Evolutionary conservation across 495 filamentous ascomycete genomes (phyloP), one percentile per base, ranked within the genome.

Genomic region (Aspergillus bertholletiae): DNA sequence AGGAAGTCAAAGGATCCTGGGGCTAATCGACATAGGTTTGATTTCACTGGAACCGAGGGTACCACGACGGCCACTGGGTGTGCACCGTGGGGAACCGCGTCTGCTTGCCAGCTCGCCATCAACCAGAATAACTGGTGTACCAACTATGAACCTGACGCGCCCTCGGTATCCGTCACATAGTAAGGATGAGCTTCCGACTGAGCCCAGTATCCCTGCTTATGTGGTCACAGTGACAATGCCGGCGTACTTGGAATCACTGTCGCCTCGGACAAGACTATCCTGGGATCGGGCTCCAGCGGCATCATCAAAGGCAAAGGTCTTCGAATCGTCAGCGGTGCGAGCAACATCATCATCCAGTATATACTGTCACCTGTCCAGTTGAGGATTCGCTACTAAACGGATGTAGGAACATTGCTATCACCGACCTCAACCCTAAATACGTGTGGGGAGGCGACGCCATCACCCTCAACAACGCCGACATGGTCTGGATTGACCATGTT

Each of bases 361-460:
- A 63, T 28, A 5, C 40, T 54, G 24, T 44, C 49, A 7, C 11
- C 11, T 9, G 28, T 8, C 18, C 27, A 2, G 23, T 21, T 3
- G 7, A 61, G 73, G 32, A 61, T 18, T 35, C 3, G 8, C 7
- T 40, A n/a, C 7, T 37, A 37, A 37, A 3, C 11, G 34, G 12
- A 17, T 3, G 12, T 43, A 43, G 39, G 7, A 78, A 78, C 59
- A 69, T 78, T 43, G 66, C 67, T 34, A 65, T 76, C 54, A 76
- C 74, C 24, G 67, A 78, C 37, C 62, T 78, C 34, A 76, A 78
- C 64, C 60, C 72, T 46, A 55, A 75, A 50, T 76, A 74, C 55
- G 72, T 77, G 52, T 77, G 72, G 74, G 74, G 74, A 49, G 74
- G 74, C 41, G 74, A 77, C 52, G 73, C 72, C 22, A 70, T 77